phyloP scores from a whole-genome alignment of 768 basidiomycete species.

The Macrolepiota dolichaula region DNA sequence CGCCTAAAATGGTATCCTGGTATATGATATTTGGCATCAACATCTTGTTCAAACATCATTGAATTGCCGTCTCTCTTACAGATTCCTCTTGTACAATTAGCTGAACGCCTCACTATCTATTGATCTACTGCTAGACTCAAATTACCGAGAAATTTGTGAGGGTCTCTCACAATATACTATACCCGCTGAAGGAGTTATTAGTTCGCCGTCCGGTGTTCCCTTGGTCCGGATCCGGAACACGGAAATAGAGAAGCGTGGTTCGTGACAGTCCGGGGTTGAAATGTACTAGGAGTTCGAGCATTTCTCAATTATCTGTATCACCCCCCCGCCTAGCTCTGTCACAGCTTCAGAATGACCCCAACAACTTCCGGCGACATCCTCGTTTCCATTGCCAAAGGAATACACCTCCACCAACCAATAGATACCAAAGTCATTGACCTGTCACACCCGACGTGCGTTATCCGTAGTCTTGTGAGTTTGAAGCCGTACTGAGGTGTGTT shows the following conservation, averaged over 20 bases:
- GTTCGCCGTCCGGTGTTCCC: too few species aligned
- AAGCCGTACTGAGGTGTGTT: not conserved
- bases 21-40: not conserved
- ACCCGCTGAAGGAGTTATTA: too few species aligned
- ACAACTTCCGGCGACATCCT: not conserved
- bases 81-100: not conserved
- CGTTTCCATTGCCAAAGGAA: slow-evolving; percentile 18
- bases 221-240: too few species aligned
- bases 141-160: too few species aligned
- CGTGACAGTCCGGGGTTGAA: too few species aligned
- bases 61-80: not conserved
- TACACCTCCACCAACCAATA: slow-evolving; percentile 20
- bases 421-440: not conserved
- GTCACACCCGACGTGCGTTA: not conserved
- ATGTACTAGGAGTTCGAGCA: too few species aligned
- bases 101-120: too few species aligned
- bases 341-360: not conserved
- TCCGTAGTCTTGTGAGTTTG: not conserved
- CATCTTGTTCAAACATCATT: not conserved
- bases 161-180: too few species aligned
- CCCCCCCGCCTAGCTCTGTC: not conserved
- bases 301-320: too few species aligned
- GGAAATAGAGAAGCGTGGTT: too few species aligned
- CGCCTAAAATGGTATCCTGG: not conserved
- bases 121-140: too few species aligned